Conservation (phyloP, 495 filamentous ascomycete genomes). For the Aspergillus baeticus region DNA sequence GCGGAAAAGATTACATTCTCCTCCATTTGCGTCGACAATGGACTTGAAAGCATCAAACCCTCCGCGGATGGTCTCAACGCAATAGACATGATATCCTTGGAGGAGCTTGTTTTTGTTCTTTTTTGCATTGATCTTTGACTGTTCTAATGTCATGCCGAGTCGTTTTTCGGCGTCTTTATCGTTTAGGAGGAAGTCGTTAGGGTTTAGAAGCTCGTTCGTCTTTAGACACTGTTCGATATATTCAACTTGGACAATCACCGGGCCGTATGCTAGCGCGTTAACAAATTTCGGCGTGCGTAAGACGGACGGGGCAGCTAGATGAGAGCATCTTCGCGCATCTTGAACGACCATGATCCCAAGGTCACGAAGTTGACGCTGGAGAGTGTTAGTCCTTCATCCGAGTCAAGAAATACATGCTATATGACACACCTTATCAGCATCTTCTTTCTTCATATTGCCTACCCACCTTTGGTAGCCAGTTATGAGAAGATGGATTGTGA, state of each 20-base stretch:
- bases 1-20: conserved; percentile 74
- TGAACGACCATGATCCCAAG: conserved; percentile 79
- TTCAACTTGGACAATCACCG: conserved; percentile 68
- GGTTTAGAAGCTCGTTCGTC: conserved; percentile 56
- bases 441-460: conserved; percentile 64
- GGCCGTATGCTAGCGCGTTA: conserved; percentile 74
- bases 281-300: conserved; percentile 93
- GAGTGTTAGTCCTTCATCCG: conserved; percentile 21
- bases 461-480: conserved; percentile 81
- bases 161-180: conserved; percentile 70
- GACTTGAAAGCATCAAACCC: conserved; percentile 78
- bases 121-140: conserved; percentile 66
- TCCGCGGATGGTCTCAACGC: conserved; percentile 71
- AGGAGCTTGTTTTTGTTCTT: conserved; percentile 74
- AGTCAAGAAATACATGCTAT: too few relatives aligned
- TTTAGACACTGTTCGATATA: conserved; percentile 76
- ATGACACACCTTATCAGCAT: conserved; percentile 70
- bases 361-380: conserved; percentile 74
- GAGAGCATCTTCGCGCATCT: conserved; percentile 71
- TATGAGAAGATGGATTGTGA: conserved; percentile 70
- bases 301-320: conserved; percentile 83
- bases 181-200: conserved; percentile 60
- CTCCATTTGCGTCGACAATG: conserved; percentile 88
- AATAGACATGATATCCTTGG: conserved; percentile 70
- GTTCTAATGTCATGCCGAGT: conserved; percentile 64